These are phyloP conservation scores for Cercospora sojina DNA, from an alignment of 2,329 filamentous ascomycete genomes.

Conservation along the genomic window DNA sequence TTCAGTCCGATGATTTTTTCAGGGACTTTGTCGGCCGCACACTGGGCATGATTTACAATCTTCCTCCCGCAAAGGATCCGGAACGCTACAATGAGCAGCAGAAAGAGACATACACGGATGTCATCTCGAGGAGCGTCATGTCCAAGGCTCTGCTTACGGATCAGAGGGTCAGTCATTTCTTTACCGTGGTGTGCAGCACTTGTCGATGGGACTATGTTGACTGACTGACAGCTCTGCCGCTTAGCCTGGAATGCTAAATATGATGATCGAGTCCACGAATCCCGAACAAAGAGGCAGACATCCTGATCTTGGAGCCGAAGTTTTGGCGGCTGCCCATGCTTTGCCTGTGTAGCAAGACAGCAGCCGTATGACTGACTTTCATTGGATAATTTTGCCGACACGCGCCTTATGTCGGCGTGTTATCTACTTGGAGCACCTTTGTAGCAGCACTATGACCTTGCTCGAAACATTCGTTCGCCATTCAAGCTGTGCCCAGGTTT, in stretches of 20 bases:
- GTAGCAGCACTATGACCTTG: neutral
- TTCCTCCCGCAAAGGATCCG: slow-evolving; percentile 9
- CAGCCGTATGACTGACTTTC: neutral
- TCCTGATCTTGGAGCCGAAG: slow-evolving; percentile 26
- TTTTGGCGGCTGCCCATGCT: slow-evolving; percentile 15
- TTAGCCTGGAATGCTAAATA: slow-evolving; percentile 29
- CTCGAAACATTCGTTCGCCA: neutral
- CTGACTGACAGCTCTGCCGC: slow-evolving; percentile 15
- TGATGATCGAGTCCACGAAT: slow-evolving; percentile 30
- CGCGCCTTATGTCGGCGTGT: neutral
- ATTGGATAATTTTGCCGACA: neutral
- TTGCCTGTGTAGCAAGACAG: neutral
- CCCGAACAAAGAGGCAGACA: slow-evolving; percentile 22
- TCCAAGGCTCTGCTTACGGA: slow-evolving; percentile 16
- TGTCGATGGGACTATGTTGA: too few relatives aligned
- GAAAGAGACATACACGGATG: slow-evolving; percentile 11
- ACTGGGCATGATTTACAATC: slow-evolving; percentile 13
- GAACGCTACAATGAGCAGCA: slow-evolving; percentile 9
- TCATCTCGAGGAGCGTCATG: slow-evolving; percentile 11
- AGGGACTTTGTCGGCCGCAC: slow-evolving; percentile 18
- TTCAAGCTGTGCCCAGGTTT: neutral
- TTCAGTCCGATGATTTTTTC: too few relatives aligned
- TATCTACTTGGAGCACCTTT: neutral
- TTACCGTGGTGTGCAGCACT: neutral
- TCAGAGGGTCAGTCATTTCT: slow-evolving; percentile 5